Evolutionary conservation across 2,329 filamentous ascomycete genomes (phyloP).

Genomic region (Juglanconis sp.): DNA sequence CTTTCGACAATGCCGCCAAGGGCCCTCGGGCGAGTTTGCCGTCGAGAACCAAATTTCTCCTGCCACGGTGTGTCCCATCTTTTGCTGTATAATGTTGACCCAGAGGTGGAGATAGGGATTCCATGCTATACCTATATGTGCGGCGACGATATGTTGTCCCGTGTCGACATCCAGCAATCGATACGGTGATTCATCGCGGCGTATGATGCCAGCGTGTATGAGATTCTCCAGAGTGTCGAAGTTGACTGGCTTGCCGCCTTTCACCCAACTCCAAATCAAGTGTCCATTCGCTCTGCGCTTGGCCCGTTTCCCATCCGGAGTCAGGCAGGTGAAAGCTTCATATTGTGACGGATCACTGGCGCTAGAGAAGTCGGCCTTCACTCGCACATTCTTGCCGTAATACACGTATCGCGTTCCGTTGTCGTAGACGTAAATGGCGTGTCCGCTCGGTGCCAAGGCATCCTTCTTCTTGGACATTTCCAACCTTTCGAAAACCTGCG

Average conservation of each 20-base stretch:
- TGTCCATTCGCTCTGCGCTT: constrained; percentile 5
- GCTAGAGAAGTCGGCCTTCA: constrained; percentile 10
- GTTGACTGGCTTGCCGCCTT: constrained; percentile 14
- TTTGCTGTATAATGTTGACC: constrained; percentile 16
- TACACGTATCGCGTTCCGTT: constrained; percentile 11
- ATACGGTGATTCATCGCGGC: constrained; percentile 13
- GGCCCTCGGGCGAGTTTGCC: constrained; percentile 12
- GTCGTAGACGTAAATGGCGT: constrained; percentile 10
- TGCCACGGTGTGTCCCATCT: constrained; percentile 6
- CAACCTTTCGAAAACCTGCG: constrained; percentile 3
- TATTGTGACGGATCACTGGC: constrained; percentile 14
- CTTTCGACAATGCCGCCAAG: constrained; percentile 13
- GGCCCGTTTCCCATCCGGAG: background rate
- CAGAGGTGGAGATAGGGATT: constrained; percentile 14
- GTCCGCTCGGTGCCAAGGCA: constrained; percentile 4
- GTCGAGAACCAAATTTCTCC: constrained; percentile 16
- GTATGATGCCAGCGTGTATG: constrained; percentile 3
- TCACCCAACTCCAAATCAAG: constrained; percentile 14
- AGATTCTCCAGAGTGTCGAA: constrained; percentile 9
- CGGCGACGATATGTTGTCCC: constrained; percentile 3
- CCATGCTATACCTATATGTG: constrained; percentile 16
- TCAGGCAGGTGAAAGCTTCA: constrained; percentile 16
- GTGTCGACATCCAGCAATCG: constrained; percentile 8
- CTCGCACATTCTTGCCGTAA: constrained; percentile 16
- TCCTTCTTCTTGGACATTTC: constrained; percentile 1